Base-by-base conservation (phyloP, 371 early-diverging fungal species). In the Basidiobolus meristosporus region DNA sequence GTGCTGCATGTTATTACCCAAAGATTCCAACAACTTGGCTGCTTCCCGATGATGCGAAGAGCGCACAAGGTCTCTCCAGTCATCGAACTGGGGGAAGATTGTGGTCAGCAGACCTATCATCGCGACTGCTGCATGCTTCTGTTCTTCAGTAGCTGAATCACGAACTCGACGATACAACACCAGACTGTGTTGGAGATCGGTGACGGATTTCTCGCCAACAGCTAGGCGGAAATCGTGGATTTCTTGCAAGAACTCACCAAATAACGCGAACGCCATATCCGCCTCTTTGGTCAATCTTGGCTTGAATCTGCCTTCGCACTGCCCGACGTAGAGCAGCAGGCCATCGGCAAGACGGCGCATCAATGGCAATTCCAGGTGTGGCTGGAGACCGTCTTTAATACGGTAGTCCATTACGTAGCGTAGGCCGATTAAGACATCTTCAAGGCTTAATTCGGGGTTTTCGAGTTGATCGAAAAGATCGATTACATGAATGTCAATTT, bases 201-300 rank as follows among this genome's bases (percentile, higher is more conserved):
- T n/a, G n/a, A n/a, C n/a, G n/a, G 82, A 73, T 11, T 65, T 62
- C 35, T 73, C 68, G 31, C 70, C 75, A 0, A 91, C 82, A 14
- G 83, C 76, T 5, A 53, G 50, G 40, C 89, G 80, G 47, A 91
- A 92, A 45, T 68, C 69, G n/a, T n/a, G n/a, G n/a, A n/a, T n/a
- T 64, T 93, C 88, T 56, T 87, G 77, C n/a, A 90, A 52, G 46
- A 92, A 91, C 59, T 90, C 90, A 15, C 86, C 91, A 68, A 89
- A 88, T 35, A 93, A 62, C 29, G 67, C 70, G 52, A 90, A 89
- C 3, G 91, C 88, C 18, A 75, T 62, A 51, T 87, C 74, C 1
- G 92, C 85, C 19, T 83, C 87, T 31, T 63, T 59, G 2, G 89
- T 77, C 7, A 79, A 55, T 5, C 52, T 57, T 35, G 69, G 69